Evolutionary conservation across 1,284 basidiomycete species (phyloP), one percentile per base, ranked within the genome.

Genomic region (Leccinum pseudoinsigne): DNA sequence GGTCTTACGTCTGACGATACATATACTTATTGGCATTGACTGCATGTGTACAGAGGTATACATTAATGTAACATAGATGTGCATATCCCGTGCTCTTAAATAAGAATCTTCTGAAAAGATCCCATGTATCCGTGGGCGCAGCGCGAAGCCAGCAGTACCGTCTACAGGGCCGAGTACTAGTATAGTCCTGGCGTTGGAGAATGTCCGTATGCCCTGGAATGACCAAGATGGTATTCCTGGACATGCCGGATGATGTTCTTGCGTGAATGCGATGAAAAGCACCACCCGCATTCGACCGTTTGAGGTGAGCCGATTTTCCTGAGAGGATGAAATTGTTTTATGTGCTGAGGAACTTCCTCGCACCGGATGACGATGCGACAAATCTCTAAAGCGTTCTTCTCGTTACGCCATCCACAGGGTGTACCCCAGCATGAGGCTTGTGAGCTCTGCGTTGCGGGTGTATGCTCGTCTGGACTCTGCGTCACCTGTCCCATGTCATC

Each of bases 201-300:
- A n/a, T 64, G 62, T 4, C 26, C 21, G 12, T 12, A 3, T 5
- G 1, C 2, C 40, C 61, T 64, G n/a, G 4, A 9, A 26, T 58
- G 62, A 1, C 5, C 4, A 3, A 62, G 51, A 11, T 62, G 61
- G 3, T 1, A 0, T 2, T 64, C 62, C 0, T 28, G 28, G 2
- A 47, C 0, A 7, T 62, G 61, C 0, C 61, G 53, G 2, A 1
- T 4, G n/a, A 62, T 38, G 2, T 64, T 64, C 4, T 62, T 58
- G 31, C 62, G 53, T 1, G 0, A 5, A 4, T 2, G 1, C 2
- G 3, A 26, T 26, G 1, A 1, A 16, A 1, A 2, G 23, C 61
- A 57, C 1, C 61, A 62, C 4, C 1, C n/a, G 5, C 61, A 62
- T 0, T 1, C 12, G 5, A 62, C 7, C 23, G 23, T 21, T 21